These are phyloP conservation scores for Linum tenue DNA, from an alignment of 345 rosid genomes.

Conservation along the genomic window DNA sequence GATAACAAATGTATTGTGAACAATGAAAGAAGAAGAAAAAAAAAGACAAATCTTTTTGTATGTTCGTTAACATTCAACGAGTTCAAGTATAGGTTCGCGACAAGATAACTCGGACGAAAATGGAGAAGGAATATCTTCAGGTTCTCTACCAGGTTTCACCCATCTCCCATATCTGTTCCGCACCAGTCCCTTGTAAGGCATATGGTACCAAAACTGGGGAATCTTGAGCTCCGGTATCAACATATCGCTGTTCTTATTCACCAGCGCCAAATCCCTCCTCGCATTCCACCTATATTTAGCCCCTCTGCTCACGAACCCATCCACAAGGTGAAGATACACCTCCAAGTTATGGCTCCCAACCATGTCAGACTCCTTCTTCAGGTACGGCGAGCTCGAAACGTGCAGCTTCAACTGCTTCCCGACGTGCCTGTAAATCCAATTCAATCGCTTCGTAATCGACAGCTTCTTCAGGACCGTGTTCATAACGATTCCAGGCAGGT, in stretches of 20 bases:
- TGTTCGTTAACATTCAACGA: no score
- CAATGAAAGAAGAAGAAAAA: no score
- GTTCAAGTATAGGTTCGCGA: no score
- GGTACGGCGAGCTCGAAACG: constrained; percentile 31
- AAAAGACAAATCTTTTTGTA: no score
- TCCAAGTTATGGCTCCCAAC: constrained; percentile 44
- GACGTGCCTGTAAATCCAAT: constrained; percentile 54
- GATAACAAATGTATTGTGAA: no score
- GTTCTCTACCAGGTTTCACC: not conserved
- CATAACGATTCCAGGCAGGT: constrained; percentile 44
- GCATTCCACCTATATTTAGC: constrained; percentile 42
- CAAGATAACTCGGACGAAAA: no score
- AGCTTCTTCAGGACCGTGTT: constrained; percentile 39
- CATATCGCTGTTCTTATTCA: constrained; percentile 50
- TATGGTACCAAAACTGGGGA: constrained; percentile 49
- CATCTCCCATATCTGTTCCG: not conserved
- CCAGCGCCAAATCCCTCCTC: constrained; percentile 48
- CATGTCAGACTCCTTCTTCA: constrained; percentile 33
- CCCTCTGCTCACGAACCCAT: constrained; percentile 38
- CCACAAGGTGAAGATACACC: constrained; percentile 48
- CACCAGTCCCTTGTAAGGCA: constrained; percentile 20
- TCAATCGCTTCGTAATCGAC: constrained; percentile 25
- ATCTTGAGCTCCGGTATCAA: constrained; percentile 41
- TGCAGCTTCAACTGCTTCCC: constrained; percentile 50
- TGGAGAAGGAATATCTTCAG: not conserved